Evolutionary conservation across 192 early-diverging fungal genomes (phyloP).

Genomic region (Lobosporangium transversale): DNA sequence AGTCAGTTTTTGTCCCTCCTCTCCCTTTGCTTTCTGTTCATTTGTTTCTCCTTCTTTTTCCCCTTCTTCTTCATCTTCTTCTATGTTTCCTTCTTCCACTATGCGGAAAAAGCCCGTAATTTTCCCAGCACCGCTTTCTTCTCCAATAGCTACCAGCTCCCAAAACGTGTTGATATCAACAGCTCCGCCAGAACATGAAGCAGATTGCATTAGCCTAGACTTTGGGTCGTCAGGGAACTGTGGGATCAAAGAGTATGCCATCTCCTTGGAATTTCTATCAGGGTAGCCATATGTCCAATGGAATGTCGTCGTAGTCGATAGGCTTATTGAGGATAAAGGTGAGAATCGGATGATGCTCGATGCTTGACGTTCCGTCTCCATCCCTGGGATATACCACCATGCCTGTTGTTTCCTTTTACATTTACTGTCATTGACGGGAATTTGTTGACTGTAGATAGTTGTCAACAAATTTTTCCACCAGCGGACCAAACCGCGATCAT

Average conservation of each 20-base stretch:
- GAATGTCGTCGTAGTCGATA: slow-evolving; percentile 11
- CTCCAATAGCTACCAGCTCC: slow-evolving; percentile 73
- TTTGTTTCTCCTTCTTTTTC: not conserved
- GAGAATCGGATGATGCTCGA: slow-evolving; percentile 24
- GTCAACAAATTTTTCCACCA: slow-evolving; percentile 76
- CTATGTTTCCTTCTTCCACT: not conserved
- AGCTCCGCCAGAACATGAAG: slow-evolving; percentile 17
- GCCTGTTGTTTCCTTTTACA: slow-evolving; percentile 12
- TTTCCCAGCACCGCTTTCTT: slow-evolving; percentile 80
- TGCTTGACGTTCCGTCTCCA: slow-evolving; percentile 53
- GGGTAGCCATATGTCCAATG: slow-evolving; percentile 52
- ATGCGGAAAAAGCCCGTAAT: slow-evolving; percentile 72
- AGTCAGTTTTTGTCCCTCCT: not conserved
- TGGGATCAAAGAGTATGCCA: slow-evolving; percentile 28
- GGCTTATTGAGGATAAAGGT: not conserved
- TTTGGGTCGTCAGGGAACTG: slow-evolving; percentile 43
- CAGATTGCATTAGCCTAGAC: slow-evolving; percentile 36
- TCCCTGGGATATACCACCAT: slow-evolving; percentile 70
- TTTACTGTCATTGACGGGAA: not conserved
- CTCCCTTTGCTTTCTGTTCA: too few species aligned
- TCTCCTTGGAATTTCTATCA: slow-evolving; percentile 32
- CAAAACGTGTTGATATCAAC: slow-evolving; percentile 58
- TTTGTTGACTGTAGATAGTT: slow-evolving; percentile 12
- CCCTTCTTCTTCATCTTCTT: not conserved
- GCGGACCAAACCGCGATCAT: slow-evolving; percentile 70